Base-by-base conservation (phyloP, 208 protist genomes). In the Leishmania tarentolae region DNA sequence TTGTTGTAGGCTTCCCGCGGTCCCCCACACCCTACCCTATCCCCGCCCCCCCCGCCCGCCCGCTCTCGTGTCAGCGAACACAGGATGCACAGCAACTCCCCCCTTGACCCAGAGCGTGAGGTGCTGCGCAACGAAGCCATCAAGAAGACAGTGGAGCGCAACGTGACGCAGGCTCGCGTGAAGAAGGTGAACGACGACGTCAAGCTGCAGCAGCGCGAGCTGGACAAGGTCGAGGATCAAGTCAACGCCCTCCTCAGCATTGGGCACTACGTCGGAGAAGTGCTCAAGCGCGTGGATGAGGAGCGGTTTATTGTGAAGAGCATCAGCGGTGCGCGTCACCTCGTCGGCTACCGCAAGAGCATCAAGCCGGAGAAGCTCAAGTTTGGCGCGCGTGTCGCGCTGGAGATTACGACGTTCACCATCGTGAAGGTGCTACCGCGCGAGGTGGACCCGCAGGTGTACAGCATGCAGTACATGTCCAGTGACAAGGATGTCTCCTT, bases 401-500 rank as follows among this genome's bases (percentile, higher is more conserved):
- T 99, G 37, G 99, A 99, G 87, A 99, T 99, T 83, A 99, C 99
- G 11, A 99, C 99, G 28, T 92, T 99, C 37, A 99, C 99, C 7
- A 99, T 99, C 83, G 99, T 99, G 91, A 95, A 98, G 74, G 91
- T 98, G 17, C 93, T 99, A n/a, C 99, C 99, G 69, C 92, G 99
- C 68, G 99, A 99, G 92, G 98, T 99, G 9, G 99, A 99, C 86
- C 99, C 99, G 59, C 91, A 99, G 50, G 99, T 99, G 46, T 99
- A 99, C 94, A 99, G 99, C 85, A 99, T 99, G 99, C 92, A 98
- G 76, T 91, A 94, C 75, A 98, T 99, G 87, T 96, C 98, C 47
- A 96, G 98, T 52, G 99, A 99, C 66, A 94, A 98, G 81, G 92
- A 88, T 59, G 81, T 98, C 52, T 94, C 89, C 47, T 99, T 99